These are phyloP conservation scores for Caloboletus firmus DNA, from an alignment of 1,284 basidiomycete genomes.

Conservation along the genomic window DNA sequence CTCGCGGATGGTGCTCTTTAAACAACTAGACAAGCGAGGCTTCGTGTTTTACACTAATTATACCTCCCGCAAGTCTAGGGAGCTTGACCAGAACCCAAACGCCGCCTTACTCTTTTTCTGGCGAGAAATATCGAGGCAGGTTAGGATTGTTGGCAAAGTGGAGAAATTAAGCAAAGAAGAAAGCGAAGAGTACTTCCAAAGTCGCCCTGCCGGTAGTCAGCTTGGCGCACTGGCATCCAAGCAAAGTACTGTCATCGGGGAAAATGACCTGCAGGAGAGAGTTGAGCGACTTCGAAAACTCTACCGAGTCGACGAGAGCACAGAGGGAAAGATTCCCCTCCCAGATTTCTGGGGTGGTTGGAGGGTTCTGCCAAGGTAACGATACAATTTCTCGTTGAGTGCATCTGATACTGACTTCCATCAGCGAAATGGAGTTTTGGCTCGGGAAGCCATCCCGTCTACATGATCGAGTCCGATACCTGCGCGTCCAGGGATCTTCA, in stretches of 20 bases:
- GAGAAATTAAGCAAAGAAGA: slow-evolving; percentile 74
- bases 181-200: slow-evolving; percentile 83
- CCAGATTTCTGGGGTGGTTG: slow-evolving; percentile 98
- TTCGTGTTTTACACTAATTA: slow-evolving; percentile 99
- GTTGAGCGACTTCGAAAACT: slow-evolving; percentile 60
- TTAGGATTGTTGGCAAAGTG: slow-evolving; percentile 83
- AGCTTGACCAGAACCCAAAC: slow-evolving; percentile 75
- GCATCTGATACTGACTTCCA: slow-evolving; percentile 4
- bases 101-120: slow-evolving; percentile 91
- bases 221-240: slow-evolving; percentile 92
- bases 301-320: slow-evolving; percentile 52
- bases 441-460: slow-evolving; percentile 85
- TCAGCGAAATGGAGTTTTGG: slow-evolving; percentile 87
- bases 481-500: slow-evolving; percentile 52
- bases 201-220: slow-evolving; percentile 80
- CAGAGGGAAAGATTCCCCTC: slow-evolving; percentile 61
- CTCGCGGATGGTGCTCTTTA: slow-evolving; percentile 88
- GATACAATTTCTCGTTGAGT: neutral
- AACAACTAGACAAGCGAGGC: slow-evolving; percentile 80
- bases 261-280: slow-evolving; percentile 65
- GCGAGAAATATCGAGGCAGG: slow-evolving; percentile 79
- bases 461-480: slow-evolving; percentile 86
- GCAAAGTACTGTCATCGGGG: slow-evolving; percentile 78
- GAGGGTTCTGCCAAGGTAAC: slow-evolving; percentile 84
- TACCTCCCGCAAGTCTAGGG: slow-evolving; percentile 84